These are phyloP conservation scores for Narthecium ossifragum DNA, from an alignment of 106 monocot genomes.

Conservation along the genomic window DNA sequence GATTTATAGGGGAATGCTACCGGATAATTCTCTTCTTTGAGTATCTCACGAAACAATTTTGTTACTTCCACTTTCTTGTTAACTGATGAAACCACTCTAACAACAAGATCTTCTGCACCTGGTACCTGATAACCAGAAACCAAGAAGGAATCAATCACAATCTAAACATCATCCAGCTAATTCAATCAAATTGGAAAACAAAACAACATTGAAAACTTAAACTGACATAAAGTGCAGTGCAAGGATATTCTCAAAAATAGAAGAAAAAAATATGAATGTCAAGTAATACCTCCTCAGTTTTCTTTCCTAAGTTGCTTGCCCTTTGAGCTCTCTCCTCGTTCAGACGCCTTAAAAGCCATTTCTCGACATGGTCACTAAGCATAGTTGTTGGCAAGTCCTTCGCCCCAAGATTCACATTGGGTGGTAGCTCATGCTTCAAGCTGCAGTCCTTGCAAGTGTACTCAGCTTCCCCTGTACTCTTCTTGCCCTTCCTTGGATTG, in stretches of 20 bases:
- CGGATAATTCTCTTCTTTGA: not conserved
- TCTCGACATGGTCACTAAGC: slow-evolving; percentile 10
- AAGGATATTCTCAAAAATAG: no score
- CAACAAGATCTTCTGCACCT: slow-evolving; percentile 2
- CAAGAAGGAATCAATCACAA: no score
- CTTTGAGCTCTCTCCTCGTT: slow-evolving; percentile 6
- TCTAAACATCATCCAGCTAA: no score
- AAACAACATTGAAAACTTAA: no score
- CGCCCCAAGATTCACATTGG: slow-evolving; percentile 2
- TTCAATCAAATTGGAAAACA: no score
- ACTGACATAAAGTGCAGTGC: no score
- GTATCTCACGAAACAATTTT: not conserved
- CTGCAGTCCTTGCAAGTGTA: slow-evolving; percentile 8
- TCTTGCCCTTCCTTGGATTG: slow-evolving; percentile 1
- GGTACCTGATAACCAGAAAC: not conserved
- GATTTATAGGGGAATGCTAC: not conserved
- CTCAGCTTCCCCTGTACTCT: slow-evolving; percentile 5
- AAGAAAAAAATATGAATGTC: no score
- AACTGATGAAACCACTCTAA: slow-evolving; percentile 6
- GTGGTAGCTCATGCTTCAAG: not conserved
- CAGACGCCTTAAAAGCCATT: slow-evolving; percentile 3
- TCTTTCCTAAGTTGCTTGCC: slow-evolving; percentile 1
- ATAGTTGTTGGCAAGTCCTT: slow-evolving; percentile 4
- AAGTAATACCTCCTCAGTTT: slow-evolving; percentile 9
- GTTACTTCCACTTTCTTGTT: slow-evolving; percentile 4